A percentile compares a stretch with the other conserved stretches of the same genome.
Conservation (phyloP, 805 yeast genomes). For the Cyberlindnera suaveolens region DNA sequence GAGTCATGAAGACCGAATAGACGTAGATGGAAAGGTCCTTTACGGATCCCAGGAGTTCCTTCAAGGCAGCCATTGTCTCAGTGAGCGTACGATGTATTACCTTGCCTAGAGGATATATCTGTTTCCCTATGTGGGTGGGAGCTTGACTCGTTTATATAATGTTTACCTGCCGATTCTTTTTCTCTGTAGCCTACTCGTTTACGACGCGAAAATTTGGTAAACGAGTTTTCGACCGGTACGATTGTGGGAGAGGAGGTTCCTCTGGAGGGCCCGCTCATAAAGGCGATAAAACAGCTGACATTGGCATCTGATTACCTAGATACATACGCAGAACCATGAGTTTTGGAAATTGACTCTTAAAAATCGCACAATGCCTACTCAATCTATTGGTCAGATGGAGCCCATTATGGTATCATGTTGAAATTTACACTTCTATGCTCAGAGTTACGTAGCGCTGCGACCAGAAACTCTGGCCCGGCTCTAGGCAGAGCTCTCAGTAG, state of each 20-base stretch:
- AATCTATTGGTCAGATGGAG: not conserved
- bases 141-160: not conserved
- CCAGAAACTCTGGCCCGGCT: too few relatives aligned
- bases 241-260: not conserved
- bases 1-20: constrained; percentile 23
- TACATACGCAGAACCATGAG: too few relatives aligned
- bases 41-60: constrained; percentile 9
- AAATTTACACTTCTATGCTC: not conserved
- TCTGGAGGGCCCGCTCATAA: not conserved
- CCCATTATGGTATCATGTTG: not conserved
- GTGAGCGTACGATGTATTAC: too few relatives aligned
- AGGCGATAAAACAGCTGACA: not conserved
- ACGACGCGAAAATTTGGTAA: constrained; percentile 2
- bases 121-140: too few relatives aligned
- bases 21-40: constrained; percentile 10
- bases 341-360: not conserved
- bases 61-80: constrained; percentile 17
- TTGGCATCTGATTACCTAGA: too few relatives aligned
- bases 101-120: too few relatives aligned
- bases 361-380: too few relatives aligned
- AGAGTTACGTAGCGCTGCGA: not conserved
- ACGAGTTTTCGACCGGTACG: not conserved
- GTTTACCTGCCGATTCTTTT: constrained; percentile 9
- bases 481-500: not conserved
- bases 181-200: constrained; percentile 1